These are phyloP conservation scores for Plasmodium malariae DNA, from an alignment of 169 alveolate genomes.

Conservation along the genomic window DNA sequence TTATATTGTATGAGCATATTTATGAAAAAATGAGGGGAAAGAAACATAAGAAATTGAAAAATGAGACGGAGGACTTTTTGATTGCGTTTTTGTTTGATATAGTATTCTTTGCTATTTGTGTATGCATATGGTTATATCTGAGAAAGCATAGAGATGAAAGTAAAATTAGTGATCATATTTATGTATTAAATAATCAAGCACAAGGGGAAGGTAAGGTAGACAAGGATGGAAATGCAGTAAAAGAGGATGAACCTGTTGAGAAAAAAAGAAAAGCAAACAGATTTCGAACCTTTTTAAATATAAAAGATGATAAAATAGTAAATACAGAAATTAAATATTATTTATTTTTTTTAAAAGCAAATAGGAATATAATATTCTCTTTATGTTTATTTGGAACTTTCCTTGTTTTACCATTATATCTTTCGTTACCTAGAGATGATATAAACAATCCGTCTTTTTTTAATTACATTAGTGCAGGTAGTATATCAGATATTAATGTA, in stretches of 20 bases:
- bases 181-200: conserved; percentile 23
- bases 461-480: conserved; percentile 75
- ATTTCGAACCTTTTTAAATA: conserved; percentile 64
- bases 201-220: conserved; percentile 42
- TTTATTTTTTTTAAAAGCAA: conserved; percentile 67
- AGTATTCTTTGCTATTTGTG: conserved; percentile 61
- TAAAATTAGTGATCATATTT: conserved; percentile 62
- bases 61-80: conserved; percentile 50
- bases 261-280: conserved; percentile 1
- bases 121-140: conserved; percentile 62
- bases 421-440: conserved; percentile 62
- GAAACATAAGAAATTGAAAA: conserved; percentile 36
- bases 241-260: conserved; percentile 9
- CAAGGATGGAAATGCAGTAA: background rate
- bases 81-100: conserved; percentile 61
- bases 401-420: conserved; percentile 59
- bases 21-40: background rate
- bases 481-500: conserved; percentile 56
- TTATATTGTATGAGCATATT: no score
- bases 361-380: conserved; percentile 67
- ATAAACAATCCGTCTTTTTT: conserved; percentile 63
- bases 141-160: conserved; percentile 56
- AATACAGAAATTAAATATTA: conserved; percentile 76
- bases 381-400: conserved; percentile 72
- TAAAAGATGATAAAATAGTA: conserved; percentile 75